Evolutionary conservation across 2,329 filamentous ascomycete genomes (phyloP).

Genomic region (Epichloe baconii): DNA sequence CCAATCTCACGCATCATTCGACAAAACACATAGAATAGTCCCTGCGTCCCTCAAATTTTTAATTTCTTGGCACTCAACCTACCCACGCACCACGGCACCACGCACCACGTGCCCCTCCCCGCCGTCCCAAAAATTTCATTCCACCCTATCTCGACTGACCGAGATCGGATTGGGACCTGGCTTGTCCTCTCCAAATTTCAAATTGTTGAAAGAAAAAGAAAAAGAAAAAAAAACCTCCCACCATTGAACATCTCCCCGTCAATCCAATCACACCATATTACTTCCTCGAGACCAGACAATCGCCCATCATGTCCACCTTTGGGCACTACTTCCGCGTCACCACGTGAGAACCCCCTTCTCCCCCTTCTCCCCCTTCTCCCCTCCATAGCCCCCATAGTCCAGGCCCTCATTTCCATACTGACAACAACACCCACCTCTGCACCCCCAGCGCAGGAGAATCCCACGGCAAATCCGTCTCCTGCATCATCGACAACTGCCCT

Average conservation of each 20-base stretch:
- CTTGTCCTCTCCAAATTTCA: not conserved
- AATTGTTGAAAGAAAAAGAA: not conserved
- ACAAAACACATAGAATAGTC: no score
- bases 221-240: not conserved
- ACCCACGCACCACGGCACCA: not conserved
- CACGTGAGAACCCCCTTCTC: conserved; percentile 39
- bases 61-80: not conserved
- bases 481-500: conserved; percentile 86
- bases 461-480: conserved; percentile 85
- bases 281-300: not conserved
- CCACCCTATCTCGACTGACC: not conserved
- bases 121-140: not conserved
- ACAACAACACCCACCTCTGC: not conserved
- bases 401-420: not conserved
- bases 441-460: conserved; percentile 43
- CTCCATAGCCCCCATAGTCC: not conserved
- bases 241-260: not conserved
- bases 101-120: not conserved
- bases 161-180: not conserved
- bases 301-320: conserved; percentile 66
- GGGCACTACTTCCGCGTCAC: conserved; percentile 71
- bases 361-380: not conserved
- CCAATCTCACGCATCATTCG: no score
- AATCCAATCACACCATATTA: not conserved
- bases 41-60: no score